Percentiles rank a stretch among this genome's conserved stretches.
These are phyloP conservation scores for Phytophthora pistaciae DNA, from an alignment of 352 stramenopile genomes.

Conservation along the genomic window DNA sequence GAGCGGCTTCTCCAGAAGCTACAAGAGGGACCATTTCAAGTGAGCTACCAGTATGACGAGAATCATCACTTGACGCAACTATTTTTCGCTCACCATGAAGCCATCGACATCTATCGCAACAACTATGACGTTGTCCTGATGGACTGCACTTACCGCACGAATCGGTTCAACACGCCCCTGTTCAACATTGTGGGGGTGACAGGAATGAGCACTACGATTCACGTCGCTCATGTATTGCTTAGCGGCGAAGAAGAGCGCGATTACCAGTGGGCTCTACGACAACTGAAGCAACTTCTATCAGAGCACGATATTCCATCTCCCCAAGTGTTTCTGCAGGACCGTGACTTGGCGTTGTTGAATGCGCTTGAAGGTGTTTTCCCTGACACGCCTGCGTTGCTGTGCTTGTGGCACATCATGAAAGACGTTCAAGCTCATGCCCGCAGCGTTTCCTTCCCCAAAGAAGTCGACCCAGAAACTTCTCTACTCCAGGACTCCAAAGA, in stretches of 20 bases:
- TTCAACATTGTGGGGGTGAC: slow-evolving; percentile 32
- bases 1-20: slow-evolving; percentile 8
- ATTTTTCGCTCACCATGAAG: slow-evolving; percentile 17
- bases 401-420: slow-evolving; percentile 20
- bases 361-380: slow-evolving; percentile 4
- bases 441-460: not conserved
- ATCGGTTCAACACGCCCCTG: slow-evolving; percentile 31
- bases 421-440: slow-evolving; percentile 6
- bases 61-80: not conserved
- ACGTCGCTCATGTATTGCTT: slow-evolving; percentile 28
- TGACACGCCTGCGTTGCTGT: slow-evolving; percentile 1
- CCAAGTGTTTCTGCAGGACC: no score
- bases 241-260: not conserved
- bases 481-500: not conserved
- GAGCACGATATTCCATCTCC: not conserved
- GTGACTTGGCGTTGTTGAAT: slow-evolving; percentile 10
- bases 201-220: slow-evolving; percentile 34
- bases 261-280: slow-evolving; percentile 9
- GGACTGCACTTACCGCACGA: slow-evolving; percentile 36
- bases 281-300: not conserved
- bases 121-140: slow-evolving; percentile 32
- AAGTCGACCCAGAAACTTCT: not conserved
- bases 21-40: not conserved
- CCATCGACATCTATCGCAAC: slow-evolving; percentile 9
- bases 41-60: slow-evolving; percentile 4